These are phyloP conservation scores for Diaporthe eres DNA, from an alignment of 2,329 filamentous ascomycete species.

Conservation along the genomic window DNA sequence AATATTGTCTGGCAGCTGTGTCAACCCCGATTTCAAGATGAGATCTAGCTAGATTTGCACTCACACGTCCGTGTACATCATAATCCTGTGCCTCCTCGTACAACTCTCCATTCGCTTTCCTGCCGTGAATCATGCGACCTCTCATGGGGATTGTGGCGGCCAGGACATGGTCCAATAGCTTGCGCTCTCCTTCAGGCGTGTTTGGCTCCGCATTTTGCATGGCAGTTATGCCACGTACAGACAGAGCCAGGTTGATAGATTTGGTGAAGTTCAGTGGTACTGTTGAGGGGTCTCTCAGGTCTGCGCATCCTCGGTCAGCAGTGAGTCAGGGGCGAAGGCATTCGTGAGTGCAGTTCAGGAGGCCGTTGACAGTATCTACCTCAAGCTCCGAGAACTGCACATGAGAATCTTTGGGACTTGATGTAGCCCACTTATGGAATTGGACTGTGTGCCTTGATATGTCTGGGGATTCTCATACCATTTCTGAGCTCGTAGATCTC, in stretches of 20 bases:
- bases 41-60: constrained; percentile 44
- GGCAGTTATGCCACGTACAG: constrained; percentile 92
- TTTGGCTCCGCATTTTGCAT: constrained; percentile 72
- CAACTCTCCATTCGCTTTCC: constrained; percentile 72
- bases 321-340: background rate
- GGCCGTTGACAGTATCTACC: background rate
- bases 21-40: background rate
- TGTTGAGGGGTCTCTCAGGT: constrained; percentile 86
- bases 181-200: constrained; percentile 62
- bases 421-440: background rate
- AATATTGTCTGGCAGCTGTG: constrained; percentile 75
- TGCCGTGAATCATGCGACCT: constrained; percentile 95
- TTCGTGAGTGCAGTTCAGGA: background rate
- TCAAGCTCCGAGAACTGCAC: background rate
- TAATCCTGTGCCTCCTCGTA: constrained; percentile 89
- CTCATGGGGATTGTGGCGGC: constrained; percentile 90
- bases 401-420: background rate
- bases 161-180: constrained; percentile 81
- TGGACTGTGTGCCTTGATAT: background rate
- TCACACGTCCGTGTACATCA: constrained; percentile 87
- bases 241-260: constrained; percentile 97
- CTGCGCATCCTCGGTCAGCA: constrained; percentile 60
- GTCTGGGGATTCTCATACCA: constrained; percentile 68
- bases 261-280: constrained; percentile 94
- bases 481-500: constrained; percentile 94